These are phyloP conservation scores for Amoebophrya sp. DNA, from an alignment of 169 alveolate species.

Conservation along the genomic window DNA sequence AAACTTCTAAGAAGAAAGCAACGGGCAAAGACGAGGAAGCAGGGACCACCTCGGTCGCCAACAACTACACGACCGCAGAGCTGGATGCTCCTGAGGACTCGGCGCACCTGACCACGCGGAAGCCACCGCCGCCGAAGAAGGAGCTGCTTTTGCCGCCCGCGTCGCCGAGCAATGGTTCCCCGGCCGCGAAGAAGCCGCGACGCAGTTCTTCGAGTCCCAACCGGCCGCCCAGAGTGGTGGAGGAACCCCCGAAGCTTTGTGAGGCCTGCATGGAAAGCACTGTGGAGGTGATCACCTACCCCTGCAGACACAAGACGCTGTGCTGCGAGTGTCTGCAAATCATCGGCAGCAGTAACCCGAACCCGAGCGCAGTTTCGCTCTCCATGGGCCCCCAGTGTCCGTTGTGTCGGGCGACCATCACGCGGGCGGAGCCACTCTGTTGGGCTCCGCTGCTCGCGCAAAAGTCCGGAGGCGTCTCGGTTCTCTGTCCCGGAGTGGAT, in stretches of 20 bases:
- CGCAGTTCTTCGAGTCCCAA: background rate
- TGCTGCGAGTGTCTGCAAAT: background rate
- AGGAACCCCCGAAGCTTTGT: background rate
- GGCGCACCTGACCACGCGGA: too few relatives aligned
- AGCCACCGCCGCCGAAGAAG: too few relatives aligned
- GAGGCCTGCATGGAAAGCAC: background rate
- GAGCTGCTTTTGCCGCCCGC: too few relatives aligned
- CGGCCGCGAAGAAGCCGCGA: background rate
- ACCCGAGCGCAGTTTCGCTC: background rate
- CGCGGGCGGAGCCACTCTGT: background rate
- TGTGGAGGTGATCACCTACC: background rate
- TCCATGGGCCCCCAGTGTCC: background rate
- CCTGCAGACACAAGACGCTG: background rate
- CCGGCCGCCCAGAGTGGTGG: background rate
- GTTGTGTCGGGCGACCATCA: background rate
- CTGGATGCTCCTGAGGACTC: too few relatives aligned
- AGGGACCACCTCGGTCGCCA: background rate
- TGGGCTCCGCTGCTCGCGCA: background rate
- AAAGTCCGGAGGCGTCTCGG: slow-evolving; percentile 2
- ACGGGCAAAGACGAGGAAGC: background rate
- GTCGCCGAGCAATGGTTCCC: background rate
- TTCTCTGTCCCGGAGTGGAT: too few relatives aligned
- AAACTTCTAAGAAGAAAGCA: too few relatives aligned
- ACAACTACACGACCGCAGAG: background rate
- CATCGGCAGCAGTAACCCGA: background rate